Conservation (phyloP, 768 basidiomycete genomes). For the Pleurotus sapidus region DNA sequence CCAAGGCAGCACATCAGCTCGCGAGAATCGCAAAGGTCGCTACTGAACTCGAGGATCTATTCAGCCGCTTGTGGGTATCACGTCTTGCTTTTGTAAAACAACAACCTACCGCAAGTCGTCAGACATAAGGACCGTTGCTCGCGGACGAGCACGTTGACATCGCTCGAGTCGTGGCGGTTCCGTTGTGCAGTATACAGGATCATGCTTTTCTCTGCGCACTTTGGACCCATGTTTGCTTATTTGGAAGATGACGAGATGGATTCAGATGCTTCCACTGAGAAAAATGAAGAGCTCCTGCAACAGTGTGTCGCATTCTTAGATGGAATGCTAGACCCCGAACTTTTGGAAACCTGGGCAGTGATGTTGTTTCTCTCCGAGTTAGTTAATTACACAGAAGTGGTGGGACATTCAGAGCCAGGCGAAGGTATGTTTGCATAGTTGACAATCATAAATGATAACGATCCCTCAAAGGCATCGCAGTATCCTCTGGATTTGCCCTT, state of each 20-base stretch:
- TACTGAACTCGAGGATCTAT: slow-evolving; percentile 16
- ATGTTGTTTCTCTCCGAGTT: not conserved
- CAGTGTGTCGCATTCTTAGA: not conserved
- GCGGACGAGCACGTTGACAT: slow-evolving; percentile 14
- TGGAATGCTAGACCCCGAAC: not conserved
- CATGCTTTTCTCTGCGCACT: slow-evolving; percentile 13
- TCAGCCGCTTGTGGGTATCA: slow-evolving; percentile 18
- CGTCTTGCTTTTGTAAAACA: not conserved
- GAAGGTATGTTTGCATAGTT: too few species aligned
- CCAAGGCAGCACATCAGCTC: slow-evolving; percentile 5
- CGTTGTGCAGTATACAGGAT: slow-evolving; percentile 18
- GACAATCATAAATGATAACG: too few species aligned
- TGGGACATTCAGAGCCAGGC: too few species aligned
- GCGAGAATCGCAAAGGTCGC: slow-evolving; percentile 7
- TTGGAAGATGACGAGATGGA: not conserved
- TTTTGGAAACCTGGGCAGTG: not conserved
- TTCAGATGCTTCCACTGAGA: not conserved
- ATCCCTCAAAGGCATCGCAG: not conserved
- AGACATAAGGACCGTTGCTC: slow-evolving; percentile 22
- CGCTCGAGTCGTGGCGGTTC: slow-evolving; percentile 20
- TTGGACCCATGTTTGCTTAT: not conserved
- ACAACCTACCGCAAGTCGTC: not conserved
- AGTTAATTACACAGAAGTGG: not conserved
- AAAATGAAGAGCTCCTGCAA: not conserved
- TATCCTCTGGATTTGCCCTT: not conserved